Conservation (phyloP, 2,329 filamentous ascomycete genomes). For the Cryphonectria radicalis region DNA sequence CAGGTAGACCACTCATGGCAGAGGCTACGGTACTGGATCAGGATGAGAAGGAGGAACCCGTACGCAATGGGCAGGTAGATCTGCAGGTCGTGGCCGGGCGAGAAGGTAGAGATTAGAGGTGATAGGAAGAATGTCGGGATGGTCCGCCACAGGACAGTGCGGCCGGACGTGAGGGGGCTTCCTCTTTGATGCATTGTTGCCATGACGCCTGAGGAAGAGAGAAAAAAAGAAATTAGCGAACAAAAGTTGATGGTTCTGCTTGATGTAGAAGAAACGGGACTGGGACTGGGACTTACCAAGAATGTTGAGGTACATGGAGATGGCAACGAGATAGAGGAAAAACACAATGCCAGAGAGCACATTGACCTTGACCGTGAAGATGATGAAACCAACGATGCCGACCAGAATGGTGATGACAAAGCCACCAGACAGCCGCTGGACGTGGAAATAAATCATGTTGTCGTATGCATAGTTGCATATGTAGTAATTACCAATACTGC, state of each 20-base stretch:
- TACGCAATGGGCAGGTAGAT: slow-evolving; percentile 62
- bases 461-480: slow-evolving; percentile 47
- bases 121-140: slow-evolving; percentile 61
- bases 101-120: slow-evolving; percentile 58
- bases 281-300: slow-evolving; percentile 49
- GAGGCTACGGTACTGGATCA: slow-evolving; percentile 57
- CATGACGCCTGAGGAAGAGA: slow-evolving; percentile 38
- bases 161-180: slow-evolving; percentile 60
- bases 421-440: slow-evolving; percentile 52
- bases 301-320: slow-evolving; percentile 63
- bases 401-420: slow-evolving; percentile 46
- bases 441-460: slow-evolving; percentile 48
- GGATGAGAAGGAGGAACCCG: slow-evolving; percentile 53
- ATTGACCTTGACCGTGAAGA: slow-evolving; percentile 50
- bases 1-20: slow-evolving; percentile 64
- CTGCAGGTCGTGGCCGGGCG: slow-evolving; percentile 54
- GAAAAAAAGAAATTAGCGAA: not conserved
- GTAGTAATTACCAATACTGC: slow-evolving; percentile 66
- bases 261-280: slow-evolving; percentile 27
- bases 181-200: slow-evolving; percentile 58
- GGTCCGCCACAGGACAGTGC: slow-evolving; percentile 57
- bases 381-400: slow-evolving; percentile 51
- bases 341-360: slow-evolving; percentile 57
- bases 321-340: slow-evolving; percentile 60
- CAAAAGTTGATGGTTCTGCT: slow-evolving; percentile 12